phyloP scores from a whole-genome alignment of 306 rosid species.

The Ceratonia siliqua region DNA sequence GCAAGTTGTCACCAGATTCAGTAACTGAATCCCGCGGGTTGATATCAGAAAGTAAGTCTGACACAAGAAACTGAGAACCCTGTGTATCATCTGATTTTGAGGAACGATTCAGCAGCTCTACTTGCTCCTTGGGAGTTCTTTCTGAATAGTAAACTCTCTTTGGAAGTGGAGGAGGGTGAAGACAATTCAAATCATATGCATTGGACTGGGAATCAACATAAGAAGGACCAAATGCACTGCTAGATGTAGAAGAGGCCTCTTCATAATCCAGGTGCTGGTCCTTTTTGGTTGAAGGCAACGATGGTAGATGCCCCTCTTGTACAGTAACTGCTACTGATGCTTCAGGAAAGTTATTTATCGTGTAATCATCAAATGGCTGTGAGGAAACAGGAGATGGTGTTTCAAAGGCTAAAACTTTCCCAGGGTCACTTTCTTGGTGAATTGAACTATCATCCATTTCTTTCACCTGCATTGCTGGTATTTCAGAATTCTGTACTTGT shows the following conservation, averaged over 20 bases:
- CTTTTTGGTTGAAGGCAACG: constrained; percentile 38
- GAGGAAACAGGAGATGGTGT: constrained; percentile 35
- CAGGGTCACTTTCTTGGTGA: constrained; percentile 45
- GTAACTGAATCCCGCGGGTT: constrained; percentile 33
- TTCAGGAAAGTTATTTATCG: constrained; percentile 30
- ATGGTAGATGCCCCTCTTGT: constrained; percentile 33
- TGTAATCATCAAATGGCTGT: constrained; percentile 37
- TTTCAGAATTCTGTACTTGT: constrained; percentile 39
- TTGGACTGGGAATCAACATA: constrained; percentile 45
- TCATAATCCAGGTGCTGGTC: constrained; percentile 39
- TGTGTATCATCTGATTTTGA: constrained; percentile 62
- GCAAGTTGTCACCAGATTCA: constrained; percentile 41
- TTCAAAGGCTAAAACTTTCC: constrained; percentile 17
- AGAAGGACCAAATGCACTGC: constrained; percentile 44
- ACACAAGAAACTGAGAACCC: constrained; percentile 49
- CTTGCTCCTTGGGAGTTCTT: constrained; percentile 60
- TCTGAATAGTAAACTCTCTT: constrained; percentile 57
- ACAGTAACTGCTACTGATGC: constrained; percentile 35
- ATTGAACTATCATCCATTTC: constrained; percentile 36
- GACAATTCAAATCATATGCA: constrained; percentile 39
- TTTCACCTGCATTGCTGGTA: constrained; percentile 36
- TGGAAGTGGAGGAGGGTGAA: constrained; percentile 50
- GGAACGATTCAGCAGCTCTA: constrained; percentile 55
- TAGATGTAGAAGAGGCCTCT: constrained; percentile 36
- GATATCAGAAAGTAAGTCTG: constrained; percentile 45